Base-by-base conservation (phyloP, 140 eudicot genomes). In the Anethum foeniculum region DNA sequence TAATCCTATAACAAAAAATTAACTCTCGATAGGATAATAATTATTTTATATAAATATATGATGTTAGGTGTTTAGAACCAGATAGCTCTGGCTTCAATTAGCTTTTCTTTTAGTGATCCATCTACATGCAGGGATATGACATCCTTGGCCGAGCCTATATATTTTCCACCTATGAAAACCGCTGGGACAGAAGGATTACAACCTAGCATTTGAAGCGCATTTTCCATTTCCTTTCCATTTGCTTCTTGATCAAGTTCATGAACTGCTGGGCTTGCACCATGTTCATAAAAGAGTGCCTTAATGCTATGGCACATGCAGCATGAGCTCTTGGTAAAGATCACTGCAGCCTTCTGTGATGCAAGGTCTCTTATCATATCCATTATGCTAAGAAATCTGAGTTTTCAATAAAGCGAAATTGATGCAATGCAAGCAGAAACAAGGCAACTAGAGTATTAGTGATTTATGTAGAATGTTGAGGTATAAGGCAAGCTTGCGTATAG, bases 241-340 rank as follows among this genome's bases (percentile, higher is more conserved):
- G 83, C 77, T 14, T 89, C 94, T 43, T 85, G 86, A 81, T 94
- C 98, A 38, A 90, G 88, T 82, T 94, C 98, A 82, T 94, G 93
- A 69, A 94, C 84, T 30, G 89, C 96, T 9, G 98, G 98, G 81
- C 96, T 92, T 38, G 97, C 97, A 51, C 98, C 98, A 60, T 90
- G 89, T 32, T 94, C 93, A 43, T 92, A 89, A 81, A 94, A 92
- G 72, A 94, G 88, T 30, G 93, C 86, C 88, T 88, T 89, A 79
- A 94, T 89, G 89, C 97, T 94, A 74, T 94, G 93, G 83, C 96
- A 89, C 98, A 94, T 94, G 88, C 94, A 94, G 67, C 97, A 92
- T 4, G 98, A 88, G 85, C 97, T 90, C 88, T 92, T 94, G 68
- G 94, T 90, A 89, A 94, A 94, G 88, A 94, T 94, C 80, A 94